Conservation (phyloP, 495 filamentous ascomycete species). For the Aspergillus incahuasiensis region DNA sequence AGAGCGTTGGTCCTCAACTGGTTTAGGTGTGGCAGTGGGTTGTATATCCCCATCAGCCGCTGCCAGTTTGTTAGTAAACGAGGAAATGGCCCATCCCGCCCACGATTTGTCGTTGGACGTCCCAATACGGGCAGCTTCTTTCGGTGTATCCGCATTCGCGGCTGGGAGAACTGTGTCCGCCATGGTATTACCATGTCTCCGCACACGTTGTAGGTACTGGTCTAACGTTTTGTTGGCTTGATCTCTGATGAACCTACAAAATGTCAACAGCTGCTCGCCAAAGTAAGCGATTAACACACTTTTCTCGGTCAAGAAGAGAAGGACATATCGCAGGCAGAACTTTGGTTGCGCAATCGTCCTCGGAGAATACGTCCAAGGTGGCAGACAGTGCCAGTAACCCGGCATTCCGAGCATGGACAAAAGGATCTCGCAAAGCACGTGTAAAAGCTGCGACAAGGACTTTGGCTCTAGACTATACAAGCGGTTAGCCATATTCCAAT, state of each 20-base stretch:
- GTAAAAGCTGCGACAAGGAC: slow-evolving; percentile 90
- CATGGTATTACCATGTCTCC: slow-evolving; percentile 69
- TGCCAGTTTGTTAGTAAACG: slow-evolving; percentile 92
- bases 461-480: slow-evolving; percentile 67
- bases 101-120: slow-evolving; percentile 72
- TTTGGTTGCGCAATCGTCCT: slow-evolving; percentile 82
- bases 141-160: slow-evolving; percentile 32
- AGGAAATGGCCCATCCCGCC: slow-evolving; percentile 97
- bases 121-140: slow-evolving; percentile 60
- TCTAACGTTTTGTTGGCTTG: slow-evolving; percentile 91
- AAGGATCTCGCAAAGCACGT: slow-evolving; percentile 84
- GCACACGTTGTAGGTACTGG: slow-evolving; percentile 77
- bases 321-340: slow-evolving; percentile 82
- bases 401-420: slow-evolving; percentile 87
- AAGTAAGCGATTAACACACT: slow-evolving; percentile 37
- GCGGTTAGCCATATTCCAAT: slow-evolving; percentile 17
- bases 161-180: slow-evolving; percentile 70
- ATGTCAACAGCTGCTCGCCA: neutral
- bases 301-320: slow-evolving; percentile 80
- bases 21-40: slow-evolving; percentile 33
- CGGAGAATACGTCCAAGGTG: slow-evolving; percentile 79
- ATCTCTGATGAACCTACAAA: slow-evolving; percentile 65
- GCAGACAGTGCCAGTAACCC: slow-evolving; percentile 79
- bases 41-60: slow-evolving; percentile 82
- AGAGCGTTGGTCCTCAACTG: slow-evolving; percentile 35